Percentiles rank a stretch among this genome's conserved stretches.
Evolutionary conservation across 768 basidiomycete genomes (phyloP).

Genomic region (Phaffia tasmanica): DNA sequence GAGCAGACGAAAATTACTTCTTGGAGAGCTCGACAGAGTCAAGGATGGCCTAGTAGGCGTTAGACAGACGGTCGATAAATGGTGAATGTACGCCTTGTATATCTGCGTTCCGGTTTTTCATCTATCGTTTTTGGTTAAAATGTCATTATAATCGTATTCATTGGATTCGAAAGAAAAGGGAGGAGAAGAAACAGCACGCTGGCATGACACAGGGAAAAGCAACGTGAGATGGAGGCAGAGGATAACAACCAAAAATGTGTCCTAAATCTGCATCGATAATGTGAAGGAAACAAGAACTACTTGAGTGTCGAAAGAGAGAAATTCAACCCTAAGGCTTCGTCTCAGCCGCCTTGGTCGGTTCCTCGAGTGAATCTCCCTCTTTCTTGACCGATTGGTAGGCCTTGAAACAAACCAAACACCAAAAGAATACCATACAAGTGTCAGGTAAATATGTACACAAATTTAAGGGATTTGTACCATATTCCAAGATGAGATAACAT

Average conservation of each 20-base stretch:
- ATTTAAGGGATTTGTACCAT: neutral
- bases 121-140: conserved; percentile 19
- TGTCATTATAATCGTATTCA: too few relatives aligned
- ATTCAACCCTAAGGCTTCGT: neutral
- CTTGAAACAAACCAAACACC: conserved; percentile 21
- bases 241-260: too few relatives aligned
- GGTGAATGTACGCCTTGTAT: too few relatives aligned
- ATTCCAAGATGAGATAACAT: neutral
- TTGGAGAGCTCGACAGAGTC: conserved; percentile 1
- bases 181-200: too few relatives aligned
- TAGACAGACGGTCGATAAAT: too few relatives aligned
- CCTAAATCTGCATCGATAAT: too few relatives aligned
- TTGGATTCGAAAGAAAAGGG: too few relatives aligned
- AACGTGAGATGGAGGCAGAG: too few relatives aligned
- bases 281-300: neutral
- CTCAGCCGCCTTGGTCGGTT: neutral
- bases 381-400: conserved; percentile 35
- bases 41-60: neutral
- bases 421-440: neutral
- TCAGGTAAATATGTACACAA: neutral
- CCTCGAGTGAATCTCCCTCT: conserved; percentile 28
- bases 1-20: neutral
- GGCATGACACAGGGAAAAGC: too few relatives aligned
- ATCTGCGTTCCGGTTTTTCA: too few relatives aligned
- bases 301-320: neutral